Conservation (phyloP, 352 stramenopile species). For the Phytopythium chamaehyphon region DNA sequence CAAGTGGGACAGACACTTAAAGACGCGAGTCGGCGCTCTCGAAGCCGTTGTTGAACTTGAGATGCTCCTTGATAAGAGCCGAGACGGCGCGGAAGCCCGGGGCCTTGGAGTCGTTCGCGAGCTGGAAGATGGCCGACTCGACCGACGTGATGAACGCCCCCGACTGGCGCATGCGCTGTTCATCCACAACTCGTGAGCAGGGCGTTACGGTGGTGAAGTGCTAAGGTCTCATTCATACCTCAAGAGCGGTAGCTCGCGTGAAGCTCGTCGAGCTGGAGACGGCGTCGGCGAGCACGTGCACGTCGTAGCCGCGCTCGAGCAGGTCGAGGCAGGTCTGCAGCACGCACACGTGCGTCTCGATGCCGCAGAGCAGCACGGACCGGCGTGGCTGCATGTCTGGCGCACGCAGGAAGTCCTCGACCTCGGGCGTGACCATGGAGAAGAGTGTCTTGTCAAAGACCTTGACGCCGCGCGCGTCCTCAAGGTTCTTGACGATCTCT, state of each 20-base stretch:
- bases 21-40: slow-evolving; percentile 12
- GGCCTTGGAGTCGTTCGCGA: slow-evolving; percentile 90
- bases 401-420: slow-evolving; percentile 68
- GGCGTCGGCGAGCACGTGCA: slow-evolving; percentile 96
- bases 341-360: slow-evolving; percentile 95
- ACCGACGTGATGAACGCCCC: slow-evolving; percentile 95
- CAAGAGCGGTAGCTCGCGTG: slow-evolving; percentile 91
- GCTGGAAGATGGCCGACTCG: slow-evolving; percentile 94
- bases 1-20: background rate
- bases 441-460: slow-evolving; percentile 98
- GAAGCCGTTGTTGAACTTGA: slow-evolving; percentile 58
- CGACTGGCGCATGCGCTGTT: slow-evolving; percentile 87
- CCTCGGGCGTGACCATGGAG: slow-evolving; percentile 96
- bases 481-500: slow-evolving; percentile 65
- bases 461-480: slow-evolving; percentile 34
- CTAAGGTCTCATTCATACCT: slow-evolving; percentile 21
- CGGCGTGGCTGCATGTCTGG: slow-evolving; percentile 40
- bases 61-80: slow-evolving; percentile 93
- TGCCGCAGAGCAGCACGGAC: slow-evolving; percentile 95
- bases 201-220: background rate
- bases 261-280: slow-evolving; percentile 88
- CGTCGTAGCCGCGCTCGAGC: slow-evolving; percentile 93
- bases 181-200: background rate
- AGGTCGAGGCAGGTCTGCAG: slow-evolving; percentile 97
- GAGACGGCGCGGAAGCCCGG: slow-evolving; percentile 93